Evolutionary conservation across 2,329 filamentous ascomycete species (phyloP), one percentile per base, ranked within the genome.

Genomic region (Aspergillus oerlinghausenensis): DNA sequence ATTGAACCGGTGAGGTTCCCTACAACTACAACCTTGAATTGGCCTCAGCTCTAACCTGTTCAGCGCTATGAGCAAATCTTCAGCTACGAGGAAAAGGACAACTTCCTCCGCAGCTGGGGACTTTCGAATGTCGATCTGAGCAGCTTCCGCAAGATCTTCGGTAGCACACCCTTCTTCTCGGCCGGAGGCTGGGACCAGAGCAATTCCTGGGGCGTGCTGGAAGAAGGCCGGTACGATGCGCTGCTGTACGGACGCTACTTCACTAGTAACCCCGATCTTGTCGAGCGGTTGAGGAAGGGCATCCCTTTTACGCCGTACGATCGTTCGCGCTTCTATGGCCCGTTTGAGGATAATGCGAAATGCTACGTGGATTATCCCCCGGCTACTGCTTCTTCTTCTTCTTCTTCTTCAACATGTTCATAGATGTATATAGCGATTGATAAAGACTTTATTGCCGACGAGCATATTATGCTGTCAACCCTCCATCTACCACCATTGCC

Each of bases 151-250:
- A 61, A 75, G 10, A 84, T 84, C 57, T 79, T 83, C 52, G 77
- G 76, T 2, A 68, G 72, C 5, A 81, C 81, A 0, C 82, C 81
- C 0, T 82, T 85, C 68, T 77, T 85, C 59, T 79, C 81, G 0
- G 82, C 79, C 0, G 82, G 82, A 5, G 82, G 82, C 0, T 85
- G 79, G 68, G 73, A 80, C 52, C 74, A 82, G 45, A 72, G 71
- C 40, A 84, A 82, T 59, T 75, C 74, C 0, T 80, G 76, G 72
- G 79, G 77, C 1, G 75, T 80, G 43, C 63, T 83, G 10, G 79
- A 81, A 57, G 70, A 77, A 1, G 75, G 75, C 2, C 73, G 67
- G 26, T 80, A 80, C 53, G 79, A 82, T 59, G 80, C 68, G 8
- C 61, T 83, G 26, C 54, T 79, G 2, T 80, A 77, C 52, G 80